These are phyloP conservation scores for Boletus nobilissimus DNA, from an alignment of 1,284 basidiomycete species.

Conservation along the genomic window DNA sequence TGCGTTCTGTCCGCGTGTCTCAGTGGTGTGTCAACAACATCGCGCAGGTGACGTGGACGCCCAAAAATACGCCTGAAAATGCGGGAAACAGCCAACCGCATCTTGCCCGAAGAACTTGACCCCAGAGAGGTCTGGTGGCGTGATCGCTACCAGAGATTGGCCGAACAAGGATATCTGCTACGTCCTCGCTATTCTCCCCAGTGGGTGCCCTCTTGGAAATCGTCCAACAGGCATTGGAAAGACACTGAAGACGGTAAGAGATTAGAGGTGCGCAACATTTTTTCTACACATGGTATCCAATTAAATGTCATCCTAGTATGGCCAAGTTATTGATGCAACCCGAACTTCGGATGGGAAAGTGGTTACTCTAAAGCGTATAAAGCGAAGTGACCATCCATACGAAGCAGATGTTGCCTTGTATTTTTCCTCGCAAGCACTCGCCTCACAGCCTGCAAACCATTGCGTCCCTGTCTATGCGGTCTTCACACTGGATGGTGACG, in stretches of 20 bases:
- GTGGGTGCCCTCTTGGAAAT: constrained; percentile 52
- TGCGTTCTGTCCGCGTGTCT: not conserved
- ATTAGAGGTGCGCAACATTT: not conserved
- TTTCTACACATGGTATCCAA: not conserved
- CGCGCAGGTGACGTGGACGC: constrained; percentile 11
- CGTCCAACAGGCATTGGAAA: constrained; percentile 14
- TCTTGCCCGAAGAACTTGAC: constrained; percentile 23
- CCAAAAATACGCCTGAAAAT: not conserved
- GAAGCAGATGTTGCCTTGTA: constrained; percentile 44
- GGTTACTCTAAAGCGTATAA: constrained; percentile 46
- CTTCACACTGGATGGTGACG: constrained; percentile 29
- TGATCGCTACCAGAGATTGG: constrained; percentile 38
- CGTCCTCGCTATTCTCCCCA: constrained; percentile 50
- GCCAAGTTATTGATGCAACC: constrained; percentile 47
- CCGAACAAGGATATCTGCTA: constrained; percentile 48
- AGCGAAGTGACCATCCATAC: constrained; percentile 24
- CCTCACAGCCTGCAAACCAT: constrained; percentile 44
- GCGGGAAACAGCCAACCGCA: constrained; percentile 12
- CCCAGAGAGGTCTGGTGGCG: constrained; percentile 30
- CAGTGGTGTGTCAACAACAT: not conserved
- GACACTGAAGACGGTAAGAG: constrained; percentile 17
- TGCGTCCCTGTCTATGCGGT: constrained; percentile 50
- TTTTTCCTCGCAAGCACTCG: constrained; percentile 34
- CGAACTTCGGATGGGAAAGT: constrained; percentile 42
- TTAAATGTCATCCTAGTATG: constrained; percentile 9